Conservation (phyloP, 768 basidiomycete genomes). For the Termitomyces sp. region DNA sequence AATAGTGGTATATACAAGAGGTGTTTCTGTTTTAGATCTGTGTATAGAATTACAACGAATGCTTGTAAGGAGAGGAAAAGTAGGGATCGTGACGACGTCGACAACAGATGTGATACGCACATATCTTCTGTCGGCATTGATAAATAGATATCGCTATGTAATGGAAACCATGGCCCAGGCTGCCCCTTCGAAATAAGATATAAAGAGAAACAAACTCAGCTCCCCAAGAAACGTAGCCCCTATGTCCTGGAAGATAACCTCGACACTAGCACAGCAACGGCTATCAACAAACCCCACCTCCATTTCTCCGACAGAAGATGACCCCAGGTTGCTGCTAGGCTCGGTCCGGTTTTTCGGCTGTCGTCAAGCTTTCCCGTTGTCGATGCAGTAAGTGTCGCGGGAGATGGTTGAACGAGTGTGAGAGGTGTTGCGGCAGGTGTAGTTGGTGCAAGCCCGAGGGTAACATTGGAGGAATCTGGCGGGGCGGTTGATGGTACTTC, state of each 20-base stretch:
- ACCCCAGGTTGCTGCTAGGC: slow-evolving; percentile 61
- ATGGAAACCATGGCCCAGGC: neutral
- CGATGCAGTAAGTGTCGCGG: neutral
- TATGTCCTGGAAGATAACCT: slow-evolving; percentile 56
- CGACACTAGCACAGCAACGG: slow-evolving; percentile 74
- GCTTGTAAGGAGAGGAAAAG: slow-evolving; percentile 10
- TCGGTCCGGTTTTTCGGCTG: slow-evolving; percentile 32
- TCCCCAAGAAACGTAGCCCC: slow-evolving; percentile 18
- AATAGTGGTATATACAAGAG: slow-evolving; percentile 2
- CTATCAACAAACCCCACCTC: slow-evolving; percentile 79
- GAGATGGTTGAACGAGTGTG: slow-evolving; percentile 2
- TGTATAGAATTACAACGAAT: slow-evolving; percentile 16
- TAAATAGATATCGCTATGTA: slow-evolving; percentile 9
- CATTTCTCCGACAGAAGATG: slow-evolving; percentile 79
- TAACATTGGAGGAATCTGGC: slow-evolving; percentile 9
- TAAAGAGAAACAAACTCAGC: slow-evolving; percentile 1
- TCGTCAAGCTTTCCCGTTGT: slow-evolving; percentile 21
- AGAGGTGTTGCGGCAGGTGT: slow-evolving; percentile 2
- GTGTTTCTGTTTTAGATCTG: slow-evolving; percentile 8
- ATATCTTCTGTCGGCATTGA: slow-evolving; percentile 5
- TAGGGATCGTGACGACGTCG: slow-evolving; percentile 16
- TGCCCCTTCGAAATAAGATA: neutral
- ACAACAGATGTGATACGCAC: neutral
- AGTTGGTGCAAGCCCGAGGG: neutral
- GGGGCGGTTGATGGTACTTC: slow-evolving; percentile 22